These are phyloP conservation scores for Schizonepeta tenuifolia DNA, from an alignment of 257 asterid species.

Conservation along the genomic window DNA sequence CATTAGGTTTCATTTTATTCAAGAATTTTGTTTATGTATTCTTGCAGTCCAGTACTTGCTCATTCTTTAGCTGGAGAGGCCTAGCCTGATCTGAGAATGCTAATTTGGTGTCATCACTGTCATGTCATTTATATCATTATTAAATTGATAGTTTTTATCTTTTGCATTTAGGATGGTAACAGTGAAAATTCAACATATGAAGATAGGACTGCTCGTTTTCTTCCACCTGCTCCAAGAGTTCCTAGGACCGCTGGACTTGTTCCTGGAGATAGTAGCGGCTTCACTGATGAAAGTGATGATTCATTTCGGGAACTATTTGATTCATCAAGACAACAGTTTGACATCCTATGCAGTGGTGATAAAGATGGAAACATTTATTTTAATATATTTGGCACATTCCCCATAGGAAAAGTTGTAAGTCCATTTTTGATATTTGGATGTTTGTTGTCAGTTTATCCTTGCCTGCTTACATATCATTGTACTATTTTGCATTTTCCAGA, in stretches of 20 bases:
- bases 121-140: conserved; percentile 25
- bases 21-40: conserved; percentile 18
- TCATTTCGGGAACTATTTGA: conserved; percentile 83
- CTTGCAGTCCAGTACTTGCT: conserved; percentile 7
- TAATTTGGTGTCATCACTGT: neutral
- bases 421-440: conserved; percentile 23
- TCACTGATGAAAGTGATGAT: conserved; percentile 81
- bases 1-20: neutral
- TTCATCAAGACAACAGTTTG: conserved; percentile 75
- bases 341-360: conserved; percentile 94
- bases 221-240: conserved; percentile 89
- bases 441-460: conserved; percentile 16
- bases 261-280: conserved; percentile 74
- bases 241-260: conserved; percentile 92
- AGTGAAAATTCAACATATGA: conserved; percentile 55
- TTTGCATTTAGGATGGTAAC: conserved; percentile 60
- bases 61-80: neutral
- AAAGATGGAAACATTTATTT: conserved; percentile 87
- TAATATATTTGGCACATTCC: conserved; percentile 93
- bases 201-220: conserved; percentile 93
- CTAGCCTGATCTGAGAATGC: too few species aligned
- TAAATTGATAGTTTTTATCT: conserved; percentile 14
- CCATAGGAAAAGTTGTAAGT: conserved; percentile 92
- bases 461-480: conserved; percentile 25
- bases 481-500: conserved; percentile 49